These are phyloP conservation scores for Trypanosomatidae sp. DNA, from an alignment of 208 protist genomes.

Conservation along the genomic window DNA sequence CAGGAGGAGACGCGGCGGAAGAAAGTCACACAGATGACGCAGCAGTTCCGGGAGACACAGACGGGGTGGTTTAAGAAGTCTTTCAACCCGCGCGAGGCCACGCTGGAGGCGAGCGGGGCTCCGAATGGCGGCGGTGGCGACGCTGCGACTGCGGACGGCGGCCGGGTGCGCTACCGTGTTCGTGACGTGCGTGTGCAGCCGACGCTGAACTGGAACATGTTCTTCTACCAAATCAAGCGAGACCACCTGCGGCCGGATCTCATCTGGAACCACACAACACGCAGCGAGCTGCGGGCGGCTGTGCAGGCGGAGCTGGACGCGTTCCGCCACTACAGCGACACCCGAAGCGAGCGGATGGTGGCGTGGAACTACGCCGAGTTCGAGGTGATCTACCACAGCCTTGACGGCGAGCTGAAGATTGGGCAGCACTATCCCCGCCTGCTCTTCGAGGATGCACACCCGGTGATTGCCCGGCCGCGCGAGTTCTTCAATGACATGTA, in stretches of 20 bases:
- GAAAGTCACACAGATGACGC: constrained; percentile 58
- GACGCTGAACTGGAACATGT: constrained; percentile 90
- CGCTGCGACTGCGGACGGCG: constrained; percentile 3
- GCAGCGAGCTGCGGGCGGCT: constrained; percentile 81
- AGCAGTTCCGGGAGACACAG: constrained; percentile 56
- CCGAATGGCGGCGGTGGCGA: too few relatives aligned
- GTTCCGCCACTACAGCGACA: constrained; percentile 49
- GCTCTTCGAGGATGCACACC: constrained; percentile 78
- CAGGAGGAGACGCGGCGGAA: constrained; percentile 47
- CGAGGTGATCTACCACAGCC: constrained; percentile 88
- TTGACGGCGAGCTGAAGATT: constrained; percentile 89
- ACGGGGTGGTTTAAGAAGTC: constrained; percentile 80
- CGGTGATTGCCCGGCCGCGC: constrained; percentile 72
- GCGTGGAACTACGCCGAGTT: constrained; percentile 95
- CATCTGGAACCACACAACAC: constrained; percentile 94
- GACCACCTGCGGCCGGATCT: constrained; percentile 91
- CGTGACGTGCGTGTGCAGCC: constrained; percentile 58
- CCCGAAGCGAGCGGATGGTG: constrained; percentile 35
- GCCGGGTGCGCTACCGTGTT: constrained; percentile 31
- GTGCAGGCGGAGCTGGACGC: constrained; percentile 83
- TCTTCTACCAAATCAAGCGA: constrained; percentile 85
- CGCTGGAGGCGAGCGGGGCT: constrained; percentile 15
- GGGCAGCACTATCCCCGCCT: constrained; percentile 89
- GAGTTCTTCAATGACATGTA: constrained; percentile 95
- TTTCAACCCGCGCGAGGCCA: constrained; percentile 57